Conservation (phyloP, 1,139 yeast species). For the Saccharomyces hybrid region DNA sequence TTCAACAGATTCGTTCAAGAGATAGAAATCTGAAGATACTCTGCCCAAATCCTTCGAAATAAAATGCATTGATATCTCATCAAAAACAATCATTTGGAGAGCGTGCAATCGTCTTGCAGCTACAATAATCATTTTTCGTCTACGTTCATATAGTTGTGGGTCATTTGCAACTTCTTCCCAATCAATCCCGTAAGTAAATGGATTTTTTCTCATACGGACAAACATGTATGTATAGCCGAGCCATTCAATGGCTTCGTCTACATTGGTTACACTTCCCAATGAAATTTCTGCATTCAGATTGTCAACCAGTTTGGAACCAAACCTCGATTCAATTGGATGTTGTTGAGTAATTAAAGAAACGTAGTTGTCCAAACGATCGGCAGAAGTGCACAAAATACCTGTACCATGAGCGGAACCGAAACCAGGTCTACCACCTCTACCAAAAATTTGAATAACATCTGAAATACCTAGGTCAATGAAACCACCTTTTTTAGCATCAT, state of each 20-base stretch:
- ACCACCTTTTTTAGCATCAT: constrained; percentile 83
- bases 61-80: constrained; percentile 74
- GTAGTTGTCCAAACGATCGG: constrained; percentile 52
- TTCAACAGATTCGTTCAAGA: constrained; percentile 79
- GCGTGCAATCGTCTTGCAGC: constrained; percentile 80
- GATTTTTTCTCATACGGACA: constrained; percentile 92
- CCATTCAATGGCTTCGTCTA: constrained; percentile 95
- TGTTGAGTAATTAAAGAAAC: constrained; percentile 84
- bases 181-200: constrained; percentile 83
- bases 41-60: constrained; percentile 87
- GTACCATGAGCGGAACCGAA: constrained; percentile 75
- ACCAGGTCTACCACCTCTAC: constrained; percentile 99
- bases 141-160: constrained; percentile 64
- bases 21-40: constrained; percentile 88
- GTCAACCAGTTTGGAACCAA: constrained; percentile 74
- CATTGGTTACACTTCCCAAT: constrained; percentile 87
- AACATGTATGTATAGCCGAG: constrained; percentile 93
- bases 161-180: constrained; percentile 83
- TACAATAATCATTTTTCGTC: constrained; percentile 64
- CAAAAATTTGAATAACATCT: constrained; percentile 95
- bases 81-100: constrained; percentile 89
- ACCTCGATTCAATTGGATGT: constrained; percentile 88
- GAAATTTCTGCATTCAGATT: constrained; percentile 94
- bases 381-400: no score
- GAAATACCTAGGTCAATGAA: constrained; percentile 89